phyloP scores from a whole-genome alignment of 257 asterid genomes.

The Fraxinus quadrangulata region DNA sequence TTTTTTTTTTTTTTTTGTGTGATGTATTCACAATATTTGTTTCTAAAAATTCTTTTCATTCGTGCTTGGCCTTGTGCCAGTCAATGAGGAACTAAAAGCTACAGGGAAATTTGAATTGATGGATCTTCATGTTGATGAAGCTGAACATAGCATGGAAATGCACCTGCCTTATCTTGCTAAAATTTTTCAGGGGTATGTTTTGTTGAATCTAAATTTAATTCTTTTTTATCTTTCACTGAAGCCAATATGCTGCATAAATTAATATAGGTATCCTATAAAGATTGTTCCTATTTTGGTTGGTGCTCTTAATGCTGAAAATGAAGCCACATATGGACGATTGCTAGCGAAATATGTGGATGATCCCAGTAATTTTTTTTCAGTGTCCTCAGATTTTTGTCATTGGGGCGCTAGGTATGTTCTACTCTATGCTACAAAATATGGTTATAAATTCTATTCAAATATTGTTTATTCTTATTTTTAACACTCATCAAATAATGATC shows the following conservation, averaged over 20 bases:
- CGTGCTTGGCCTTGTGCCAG: slow-evolving; percentile 39
- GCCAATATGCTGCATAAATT: slow-evolving; percentile 31
- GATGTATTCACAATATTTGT: neutral
- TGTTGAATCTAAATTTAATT: slow-evolving; percentile 8
- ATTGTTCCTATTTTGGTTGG: slow-evolving; percentile 96
- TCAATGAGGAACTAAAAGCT: slow-evolving; percentile 80
- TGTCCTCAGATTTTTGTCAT: slow-evolving; percentile 97
- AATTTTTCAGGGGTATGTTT: slow-evolving; percentile 82
- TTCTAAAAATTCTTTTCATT: slow-evolving; percentile 19
- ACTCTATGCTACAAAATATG: neutral
- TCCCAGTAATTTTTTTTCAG: slow-evolving; percentile 89
- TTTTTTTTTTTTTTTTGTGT: neutral
- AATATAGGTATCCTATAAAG: slow-evolving; percentile 68
- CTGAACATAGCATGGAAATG: slow-evolving; percentile 99
- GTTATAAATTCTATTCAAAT: neutral
- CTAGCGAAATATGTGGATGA: slow-evolving; percentile 87
- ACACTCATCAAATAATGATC: neutral
- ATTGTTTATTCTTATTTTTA: neutral
- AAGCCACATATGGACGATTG: slow-evolving; percentile 72
- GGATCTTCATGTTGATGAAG: slow-evolving; percentile 93
- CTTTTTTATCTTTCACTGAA: neutral
- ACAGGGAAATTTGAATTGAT: slow-evolving; percentile 85
- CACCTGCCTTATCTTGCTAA: slow-evolving; percentile 95
- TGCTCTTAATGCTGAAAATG: slow-evolving; percentile 77
- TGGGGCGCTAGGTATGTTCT: slow-evolving; percentile 90